phyloP scores from a whole-genome alignment of 805 yeast genomes.

The Candida xyloterini region DNA sequence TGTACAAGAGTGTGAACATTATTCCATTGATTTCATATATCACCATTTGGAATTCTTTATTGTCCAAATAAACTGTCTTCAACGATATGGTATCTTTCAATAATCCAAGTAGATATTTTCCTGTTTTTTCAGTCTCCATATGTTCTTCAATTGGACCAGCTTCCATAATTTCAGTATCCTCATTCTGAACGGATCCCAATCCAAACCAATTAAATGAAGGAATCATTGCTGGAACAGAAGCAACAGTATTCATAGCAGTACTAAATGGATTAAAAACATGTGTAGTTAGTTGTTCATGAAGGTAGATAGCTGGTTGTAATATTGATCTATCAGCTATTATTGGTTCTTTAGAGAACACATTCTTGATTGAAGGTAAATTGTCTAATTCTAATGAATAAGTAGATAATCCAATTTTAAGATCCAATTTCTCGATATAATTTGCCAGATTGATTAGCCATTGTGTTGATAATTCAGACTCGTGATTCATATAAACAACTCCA shows the following conservation, averaged over 20 bases:
- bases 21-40: constrained; percentile 33
- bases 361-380: constrained; percentile 27
- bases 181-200: constrained; percentile 5
- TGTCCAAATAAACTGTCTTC: constrained; percentile 8
- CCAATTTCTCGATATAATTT: constrained; percentile 26
- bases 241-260: constrained; percentile 24
- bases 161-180: constrained; percentile 1
- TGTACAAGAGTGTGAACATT: constrained; percentile 23
- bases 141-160: constrained; percentile 3
- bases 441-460: constrained; percentile 21
- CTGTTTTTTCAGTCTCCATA: constrained; percentile 16
- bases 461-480: constrained; percentile 20
- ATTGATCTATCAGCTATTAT: constrained; percentile 29
- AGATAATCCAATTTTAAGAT: constrained; percentile 26
- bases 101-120: constrained; percentile 27
- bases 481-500: constrained; percentile 28
- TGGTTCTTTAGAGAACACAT: constrained; percentile 18
- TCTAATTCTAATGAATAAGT: constrained; percentile 24
- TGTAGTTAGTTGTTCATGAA: constrained; percentile 28
- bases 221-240: constrained; percentile 19
- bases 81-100: constrained; percentile 20
- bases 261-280: constrained; percentile 31
- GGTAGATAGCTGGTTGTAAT: constrained; percentile 27
- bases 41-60: constrained; percentile 17
- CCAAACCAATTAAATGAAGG: constrained; percentile 16